These are phyloP conservation scores for Metschnikowia bowlesiae DNA, from an alignment of 805 yeast genomes.

Conservation along the genomic window DNA sequence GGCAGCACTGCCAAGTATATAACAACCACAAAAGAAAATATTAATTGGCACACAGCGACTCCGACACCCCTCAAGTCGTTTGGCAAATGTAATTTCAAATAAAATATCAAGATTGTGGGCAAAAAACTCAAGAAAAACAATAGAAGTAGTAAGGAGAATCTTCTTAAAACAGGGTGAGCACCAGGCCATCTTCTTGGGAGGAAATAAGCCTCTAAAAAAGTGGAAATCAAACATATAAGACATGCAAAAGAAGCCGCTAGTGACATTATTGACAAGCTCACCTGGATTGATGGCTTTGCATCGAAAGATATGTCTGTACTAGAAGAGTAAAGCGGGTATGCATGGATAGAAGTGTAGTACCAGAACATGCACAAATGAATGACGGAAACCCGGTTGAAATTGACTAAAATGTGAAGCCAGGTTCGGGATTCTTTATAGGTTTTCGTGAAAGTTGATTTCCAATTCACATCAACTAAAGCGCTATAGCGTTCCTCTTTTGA, in stretches of 20 bases:
- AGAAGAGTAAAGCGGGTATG: slow-evolving; percentile 62
- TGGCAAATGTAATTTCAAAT: slow-evolving; percentile 24
- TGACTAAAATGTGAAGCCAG: slow-evolving; percentile 93
- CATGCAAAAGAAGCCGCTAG: slow-evolving; percentile 62
- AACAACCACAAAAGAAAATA: slow-evolving; percentile 50
- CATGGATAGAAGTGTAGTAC: slow-evolving; percentile 67
- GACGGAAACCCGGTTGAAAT: slow-evolving; percentile 74
- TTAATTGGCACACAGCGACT: slow-evolving; percentile 52
- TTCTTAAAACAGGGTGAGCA: slow-evolving; percentile 51
- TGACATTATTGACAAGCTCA: slow-evolving; percentile 54
- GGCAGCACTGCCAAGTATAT: slow-evolving; percentile 61
- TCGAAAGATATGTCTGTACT: slow-evolving; percentile 50
- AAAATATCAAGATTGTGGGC: slow-evolving; percentile 50
- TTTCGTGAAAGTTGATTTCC: slow-evolving; percentile 77
- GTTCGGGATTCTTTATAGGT: slow-evolving; percentile 95
- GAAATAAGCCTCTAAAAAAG: slow-evolving; percentile 53
- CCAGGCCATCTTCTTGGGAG: slow-evolving; percentile 77
- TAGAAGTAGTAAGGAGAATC: slow-evolving; percentile 40
- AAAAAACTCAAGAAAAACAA: slow-evolving; percentile 42
- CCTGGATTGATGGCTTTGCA: slow-evolving; percentile 57
- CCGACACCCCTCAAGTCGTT: slow-evolving; percentile 31
- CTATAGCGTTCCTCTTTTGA: slow-evolving; percentile 54
- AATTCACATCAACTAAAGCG: slow-evolving; percentile 49
- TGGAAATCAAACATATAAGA: slow-evolving; percentile 51
- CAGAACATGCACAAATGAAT: slow-evolving; percentile 72